phyloP scores from a whole-genome alignment of 2,329 filamentous ascomycete species.

The Didymella segeticola region DNA sequence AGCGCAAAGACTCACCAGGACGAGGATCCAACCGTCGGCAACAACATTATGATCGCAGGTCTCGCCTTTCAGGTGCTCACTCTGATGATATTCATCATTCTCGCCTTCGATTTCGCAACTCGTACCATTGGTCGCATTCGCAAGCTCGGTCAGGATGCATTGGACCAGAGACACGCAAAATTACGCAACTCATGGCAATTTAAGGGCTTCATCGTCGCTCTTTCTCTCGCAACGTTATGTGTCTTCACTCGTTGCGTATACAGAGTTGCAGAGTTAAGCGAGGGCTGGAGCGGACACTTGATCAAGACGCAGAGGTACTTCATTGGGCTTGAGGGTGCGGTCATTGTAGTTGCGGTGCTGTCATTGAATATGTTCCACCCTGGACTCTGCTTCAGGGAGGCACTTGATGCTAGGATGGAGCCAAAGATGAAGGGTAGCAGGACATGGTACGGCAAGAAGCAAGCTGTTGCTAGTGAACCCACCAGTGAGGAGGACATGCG shows the following conservation, averaged over 20 bases:
- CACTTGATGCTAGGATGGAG: slow-evolving; percentile 22
- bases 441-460: slow-evolving; percentile 31
- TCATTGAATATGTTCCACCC: slow-evolving; percentile 47
- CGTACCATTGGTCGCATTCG: slow-evolving; percentile 33
- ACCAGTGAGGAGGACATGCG: slow-evolving; percentile 17
- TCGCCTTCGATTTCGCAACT: slow-evolving; percentile 51
- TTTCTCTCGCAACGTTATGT: slow-evolving; percentile 65
- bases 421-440: slow-evolving; percentile 6
- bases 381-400: slow-evolving; percentile 46
- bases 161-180: slow-evolving; percentile 34
- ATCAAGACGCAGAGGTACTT: slow-evolving; percentile 55
- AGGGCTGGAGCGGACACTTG: slow-evolving; percentile 67
- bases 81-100: slow-evolving; percentile 51
- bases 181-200: slow-evolving; percentile 53
- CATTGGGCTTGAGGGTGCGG: slow-evolving; percentile 47
- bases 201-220: slow-evolving; percentile 61
- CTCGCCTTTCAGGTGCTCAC: slow-evolving; percentile 55
- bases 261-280: slow-evolving; percentile 69
- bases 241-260: slow-evolving; percentile 71
- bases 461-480: slow-evolving; percentile 4
- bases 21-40: slow-evolving; percentile 47
- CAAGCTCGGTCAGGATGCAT: slow-evolving; percentile 30
- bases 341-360: slow-evolving; percentile 43
- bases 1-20: slow-evolving; percentile 40
- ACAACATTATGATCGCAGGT: slow-evolving; percentile 56